These are phyloP conservation scores for Lasiodiplodia theobromae DNA, from an alignment of 2,329 filamentous ascomycete genomes.

Conservation along the genomic window DNA sequence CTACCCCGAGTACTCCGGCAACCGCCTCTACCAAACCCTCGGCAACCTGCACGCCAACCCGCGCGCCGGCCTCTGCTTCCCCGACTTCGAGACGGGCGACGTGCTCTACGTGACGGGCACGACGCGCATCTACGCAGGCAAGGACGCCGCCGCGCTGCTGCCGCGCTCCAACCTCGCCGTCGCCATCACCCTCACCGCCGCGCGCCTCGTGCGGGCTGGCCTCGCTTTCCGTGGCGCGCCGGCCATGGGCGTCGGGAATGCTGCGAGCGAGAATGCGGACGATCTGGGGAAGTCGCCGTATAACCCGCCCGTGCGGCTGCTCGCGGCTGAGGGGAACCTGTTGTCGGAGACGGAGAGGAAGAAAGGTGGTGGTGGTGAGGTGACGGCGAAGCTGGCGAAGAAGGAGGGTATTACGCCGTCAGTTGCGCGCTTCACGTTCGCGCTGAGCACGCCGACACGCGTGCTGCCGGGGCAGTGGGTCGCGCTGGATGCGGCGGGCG, in stretches of 20 bases:
- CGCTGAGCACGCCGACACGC: conserved; percentile 47
- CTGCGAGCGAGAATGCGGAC: neutral
- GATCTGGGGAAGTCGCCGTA: conserved; percentile 68
- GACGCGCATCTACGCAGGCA: conserved; percentile 70
- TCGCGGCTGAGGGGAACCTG: conserved; percentile 64
- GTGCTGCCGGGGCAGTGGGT: conserved; percentile 80
- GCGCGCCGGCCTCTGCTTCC: conserved; percentile 72
- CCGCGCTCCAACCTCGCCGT: conserved; percentile 76
- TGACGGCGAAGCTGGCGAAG: conserved; percentile 63
- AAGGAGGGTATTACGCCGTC: conserved; percentile 69
- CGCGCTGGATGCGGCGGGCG: conserved; percentile 73
- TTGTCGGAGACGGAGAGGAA: neutral
- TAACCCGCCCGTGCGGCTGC: conserved; percentile 74
- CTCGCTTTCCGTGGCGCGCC: conserved; percentile 71
- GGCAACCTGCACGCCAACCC: conserved; percentile 77
- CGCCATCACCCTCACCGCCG: conserved; percentile 67
- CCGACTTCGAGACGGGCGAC: conserved; percentile 75
- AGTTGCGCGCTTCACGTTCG: conserved; percentile 71
- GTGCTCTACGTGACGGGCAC: conserved; percentile 77
- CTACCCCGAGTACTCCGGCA: conserved; percentile 87
- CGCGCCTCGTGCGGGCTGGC: conserved; percentile 68
- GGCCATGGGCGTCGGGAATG: conserved; percentile 52
- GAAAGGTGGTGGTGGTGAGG: conserved; percentile 18
- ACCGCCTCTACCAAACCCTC: conserved; percentile 81
- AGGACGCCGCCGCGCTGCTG: conserved; percentile 67